Conservation (phyloP, 768 basidiomycete species). For the Rhodotorula graminis region DNA sequence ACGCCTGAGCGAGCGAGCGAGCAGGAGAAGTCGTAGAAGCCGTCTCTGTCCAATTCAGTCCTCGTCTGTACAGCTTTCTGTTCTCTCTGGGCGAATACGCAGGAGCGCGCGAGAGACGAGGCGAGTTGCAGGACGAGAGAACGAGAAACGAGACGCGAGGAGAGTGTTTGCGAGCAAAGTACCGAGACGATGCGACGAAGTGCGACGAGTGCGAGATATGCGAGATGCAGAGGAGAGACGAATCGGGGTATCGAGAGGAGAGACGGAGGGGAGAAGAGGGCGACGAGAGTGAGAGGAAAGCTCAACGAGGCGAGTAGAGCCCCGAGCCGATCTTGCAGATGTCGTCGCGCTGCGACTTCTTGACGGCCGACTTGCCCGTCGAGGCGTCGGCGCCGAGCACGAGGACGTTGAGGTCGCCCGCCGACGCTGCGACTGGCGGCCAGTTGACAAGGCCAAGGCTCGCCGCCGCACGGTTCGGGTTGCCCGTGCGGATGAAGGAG, state of each 20-base stretch:
- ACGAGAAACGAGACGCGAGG: too few species aligned
- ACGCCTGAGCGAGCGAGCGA: background rate
- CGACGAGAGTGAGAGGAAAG: background rate
- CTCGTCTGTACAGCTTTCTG: too few species aligned
- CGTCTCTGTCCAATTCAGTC: too few species aligned
- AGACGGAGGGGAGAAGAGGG: background rate
- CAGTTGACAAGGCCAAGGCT: conserved; percentile 49
- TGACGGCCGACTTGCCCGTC: conserved; percentile 1
- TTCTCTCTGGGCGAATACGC: too few species aligned
- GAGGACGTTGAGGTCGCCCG: conserved; percentile 57
- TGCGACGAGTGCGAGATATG: too few species aligned
- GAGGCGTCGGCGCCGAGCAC: conserved; percentile 52
- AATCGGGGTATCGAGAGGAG: too few species aligned
- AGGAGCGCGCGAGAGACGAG: too few species aligned
- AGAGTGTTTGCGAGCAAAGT: too few species aligned
- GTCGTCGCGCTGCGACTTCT: background rate
- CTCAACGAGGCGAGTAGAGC: background rate
- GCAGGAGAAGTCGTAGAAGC: too few species aligned
- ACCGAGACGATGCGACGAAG: too few species aligned
- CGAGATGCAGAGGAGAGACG: too few species aligned
- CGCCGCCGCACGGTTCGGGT: conserved; percentile 53
- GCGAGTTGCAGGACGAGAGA: too few species aligned
- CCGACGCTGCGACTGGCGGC: conserved; percentile 52
- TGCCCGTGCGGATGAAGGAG: conserved; percentile 60
- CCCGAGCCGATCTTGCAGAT: background rate